Evolutionary conservation across 768 basidiomycete genomes (phyloP), one percentile per base, ranked within the genome.

Genomic region (Auricularia cornea): DNA sequence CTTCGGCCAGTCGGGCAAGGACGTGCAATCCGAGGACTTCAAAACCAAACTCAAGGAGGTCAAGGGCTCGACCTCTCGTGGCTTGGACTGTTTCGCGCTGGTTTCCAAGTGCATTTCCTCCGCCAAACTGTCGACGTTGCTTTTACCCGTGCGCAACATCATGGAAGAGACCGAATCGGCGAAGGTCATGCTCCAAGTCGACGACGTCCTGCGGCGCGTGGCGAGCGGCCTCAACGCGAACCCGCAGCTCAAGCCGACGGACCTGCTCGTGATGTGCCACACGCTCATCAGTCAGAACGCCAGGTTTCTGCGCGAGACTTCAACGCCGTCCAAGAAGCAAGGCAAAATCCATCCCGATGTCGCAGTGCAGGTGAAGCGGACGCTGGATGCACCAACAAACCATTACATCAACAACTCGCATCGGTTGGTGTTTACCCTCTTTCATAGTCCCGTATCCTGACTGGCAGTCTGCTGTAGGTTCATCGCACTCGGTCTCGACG

Each of bases 1-100:
- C 60, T 98, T 98, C 68, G 96, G 96, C 30, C 87, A 94, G 71
- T 94, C 95, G 1, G 91, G 90, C 16, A 91, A 90, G 73, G 92
- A 98, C 69, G 87, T 90, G 0, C 84, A 87, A 63, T 80, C 88
- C 3, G 93, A 94, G 68, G 95, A 88, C 29, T 98, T 96, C 84
- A 92, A 88, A 77, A 94, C 94, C 20, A 94, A 91, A 74, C 90
- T 94, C 85, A 83, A 90, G 26, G 96, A 99, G 76, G 96, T 95
- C 31, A 82, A 86, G 33, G 82, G 85, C 11, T 93, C 92, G 29
- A 82, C 87, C 2, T 84, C 91, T n/a, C 86, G 86, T 70, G 93
- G 89, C 2, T 76, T 96, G 33, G 94, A 98, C 71, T 87, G 90
- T 0, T 93, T 97, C 69, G 84, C 86, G 16, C 82, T 94, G 63